Conservation (phyloP, 129 eudicot genomes). For the Chrysanthemum makinoi region DNA sequence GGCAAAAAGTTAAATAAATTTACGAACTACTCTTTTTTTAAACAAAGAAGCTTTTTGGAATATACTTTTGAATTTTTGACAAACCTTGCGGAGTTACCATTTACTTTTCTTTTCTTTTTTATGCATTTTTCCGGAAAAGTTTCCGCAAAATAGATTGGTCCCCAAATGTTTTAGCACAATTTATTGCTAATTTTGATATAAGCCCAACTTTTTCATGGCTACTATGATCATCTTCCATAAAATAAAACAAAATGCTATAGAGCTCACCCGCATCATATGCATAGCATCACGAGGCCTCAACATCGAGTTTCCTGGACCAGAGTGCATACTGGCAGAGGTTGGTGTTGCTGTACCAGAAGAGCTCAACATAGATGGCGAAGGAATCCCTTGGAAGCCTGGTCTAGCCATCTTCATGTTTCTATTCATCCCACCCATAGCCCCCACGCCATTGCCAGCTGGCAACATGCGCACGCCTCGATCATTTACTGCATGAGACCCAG, state of each 20-base stretch:
- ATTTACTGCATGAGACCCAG: conserved; percentile 60
- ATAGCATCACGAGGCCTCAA: conserved; percentile 67
- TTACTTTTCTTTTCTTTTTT: too few species aligned
- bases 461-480: conserved; percentile 67
- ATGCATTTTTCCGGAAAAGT: too few species aligned
- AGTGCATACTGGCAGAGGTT: conserved; percentile 45
- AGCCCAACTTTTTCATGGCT: too few species aligned
- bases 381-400: conserved; percentile 67
- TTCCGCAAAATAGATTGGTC: too few species aligned
- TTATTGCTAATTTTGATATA: too few species aligned
- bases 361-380: conserved; percentile 45
- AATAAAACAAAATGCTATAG: background rate
- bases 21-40: too few species aligned
- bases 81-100: too few species aligned
- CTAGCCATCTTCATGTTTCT: conserved; percentile 63
- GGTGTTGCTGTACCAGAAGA: conserved; percentile 51
- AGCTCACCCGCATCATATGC: conserved; percentile 71
- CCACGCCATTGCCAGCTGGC: conserved; percentile 67
- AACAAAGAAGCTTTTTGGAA: too few species aligned
- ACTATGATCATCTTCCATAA: too few species aligned
- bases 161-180: too few species aligned
- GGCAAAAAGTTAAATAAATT: too few species aligned
- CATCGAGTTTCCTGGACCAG: conserved; percentile 67
- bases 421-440: conserved; percentile 54
- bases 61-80: too few species aligned